Base-by-base conservation (phyloP, 257 asterid genomes). In the Solanum tacnaense region DNA sequence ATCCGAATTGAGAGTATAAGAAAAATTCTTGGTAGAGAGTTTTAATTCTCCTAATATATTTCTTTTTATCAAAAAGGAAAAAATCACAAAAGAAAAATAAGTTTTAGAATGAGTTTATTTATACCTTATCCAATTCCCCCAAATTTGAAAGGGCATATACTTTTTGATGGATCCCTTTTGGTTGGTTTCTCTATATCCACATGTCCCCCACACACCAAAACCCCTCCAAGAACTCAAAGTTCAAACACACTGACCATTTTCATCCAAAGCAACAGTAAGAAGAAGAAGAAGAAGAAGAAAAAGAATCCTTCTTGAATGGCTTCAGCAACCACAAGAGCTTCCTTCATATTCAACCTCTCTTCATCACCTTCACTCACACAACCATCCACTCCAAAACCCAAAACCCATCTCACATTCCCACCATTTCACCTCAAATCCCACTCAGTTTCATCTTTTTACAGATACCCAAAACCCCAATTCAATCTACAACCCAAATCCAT, bases 261-360 rank as follows among this genome's bases (percentile, higher is more conserved):
- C 84, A 79, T 13, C 38, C 65, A 39, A 39, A 75, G 21, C 23
- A 39, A 15, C n/a, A 39, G 38, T 16, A 25, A 10, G 46, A 39
- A 41, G 46, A 41, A 39, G 41, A 39, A 41, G 46, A 41, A 39
- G 41, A 60, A 78, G 25, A 38, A 41, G 29, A 82, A 65, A 6
- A 78, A 87, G 35, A 21, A 74, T 29, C 39, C 56, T 21, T 72
- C 13, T 56, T 34, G 7, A 87, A 95, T 94, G 97, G 94, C 96
- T 89, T 91, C 96, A 90, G 94, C 96, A 92, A 87, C 92, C 71
- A 49, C 94, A 89, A 92, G 92, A 89, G 91, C 94, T 73, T 87
- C 95, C 88, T 90, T 92, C 90, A 85, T 95, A 84, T 92, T 92
- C 93, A 90, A 93, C 83, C 74, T 89, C 87, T 88, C 95, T 88